Evolutionary conservation across 2,329 filamentous ascomycete genomes (phyloP).

Genomic region (Boeremia lycopersici): DNA sequence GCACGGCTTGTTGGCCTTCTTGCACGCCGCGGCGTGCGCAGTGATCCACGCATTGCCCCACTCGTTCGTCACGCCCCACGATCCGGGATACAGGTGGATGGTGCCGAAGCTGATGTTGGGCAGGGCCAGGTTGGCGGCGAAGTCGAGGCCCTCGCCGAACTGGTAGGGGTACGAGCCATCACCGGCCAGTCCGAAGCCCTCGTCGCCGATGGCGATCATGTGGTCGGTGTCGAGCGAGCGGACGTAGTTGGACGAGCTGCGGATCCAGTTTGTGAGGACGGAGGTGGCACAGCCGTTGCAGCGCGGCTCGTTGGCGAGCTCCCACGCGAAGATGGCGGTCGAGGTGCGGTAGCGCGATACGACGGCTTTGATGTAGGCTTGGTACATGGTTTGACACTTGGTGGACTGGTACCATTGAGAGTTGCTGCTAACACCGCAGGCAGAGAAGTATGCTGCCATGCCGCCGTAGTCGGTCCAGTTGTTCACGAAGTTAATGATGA

Average conservation of each 20-base stretch:
- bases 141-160: conserved; percentile 58
- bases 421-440: conserved; percentile 59
- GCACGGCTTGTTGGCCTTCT: conserved; percentile 57
- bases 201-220: conserved; percentile 63
- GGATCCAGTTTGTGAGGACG: conserved; percentile 56
- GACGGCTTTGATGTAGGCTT: conserved; percentile 57
- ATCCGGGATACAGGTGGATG: conserved; percentile 63
- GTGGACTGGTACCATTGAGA: conserved; percentile 56
- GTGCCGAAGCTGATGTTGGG: conserved; percentile 60
- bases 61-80: conserved; percentile 58
- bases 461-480: conserved; percentile 66
- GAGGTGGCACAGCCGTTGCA: conserved; percentile 45
- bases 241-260: conserved; percentile 61
- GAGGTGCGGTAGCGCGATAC: conserved; percentile 58
- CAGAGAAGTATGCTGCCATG: conserved; percentile 63
- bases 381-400: conserved; percentile 58
- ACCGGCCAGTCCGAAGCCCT: conserved; percentile 45
- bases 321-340: conserved; percentile 60
- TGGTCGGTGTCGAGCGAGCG: conserved; percentile 60
- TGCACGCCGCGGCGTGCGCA: conserved; percentile 56
- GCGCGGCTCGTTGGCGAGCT: conserved; percentile 58
- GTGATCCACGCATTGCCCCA: conserved; percentile 63
- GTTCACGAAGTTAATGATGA: conserved; percentile 62
- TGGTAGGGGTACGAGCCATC: conserved; percentile 47
- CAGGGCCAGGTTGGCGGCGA: conserved; percentile 57